phyloP scores from a whole-genome alignment of 108 stramenopile genomes.

The Nitzschia sp. region DNA sequence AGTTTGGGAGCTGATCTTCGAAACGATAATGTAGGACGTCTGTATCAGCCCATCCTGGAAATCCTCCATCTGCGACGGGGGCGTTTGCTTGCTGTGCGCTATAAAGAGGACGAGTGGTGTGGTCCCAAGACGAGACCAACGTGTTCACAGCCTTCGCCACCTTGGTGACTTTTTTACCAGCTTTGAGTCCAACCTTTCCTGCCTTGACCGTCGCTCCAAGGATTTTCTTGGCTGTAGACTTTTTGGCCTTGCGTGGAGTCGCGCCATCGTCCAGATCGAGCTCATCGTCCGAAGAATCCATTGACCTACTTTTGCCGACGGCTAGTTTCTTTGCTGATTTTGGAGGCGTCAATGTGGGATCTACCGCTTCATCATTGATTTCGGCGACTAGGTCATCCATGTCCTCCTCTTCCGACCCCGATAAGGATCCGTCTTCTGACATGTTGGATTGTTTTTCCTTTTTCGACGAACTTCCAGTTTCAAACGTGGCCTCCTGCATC shows the following conservation, averaged over 20 bases:
- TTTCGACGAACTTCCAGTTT: neutral
- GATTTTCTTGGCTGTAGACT: slow-evolving; percentile 10
- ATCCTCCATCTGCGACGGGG: slow-evolving; percentile 11
- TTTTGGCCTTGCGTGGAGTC: neutral
- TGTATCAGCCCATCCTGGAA: slow-evolving; percentile 34
- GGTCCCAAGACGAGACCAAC: slow-evolving; percentile 23
- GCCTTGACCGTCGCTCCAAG: slow-evolving; percentile 20
- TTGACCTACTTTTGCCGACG: neutral
- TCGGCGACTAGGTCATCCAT: neutral
- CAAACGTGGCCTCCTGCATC: slow-evolving; percentile 68
- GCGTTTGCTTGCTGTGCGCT: slow-evolving; percentile 5
- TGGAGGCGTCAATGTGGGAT: neutral
- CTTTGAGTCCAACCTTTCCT: slow-evolving; percentile 15
- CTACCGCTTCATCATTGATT: neutral
- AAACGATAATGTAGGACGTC: slow-evolving; percentile 36
- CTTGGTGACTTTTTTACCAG: neutral
- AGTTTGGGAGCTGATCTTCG: slow-evolving; percentile 41
- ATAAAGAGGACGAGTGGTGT: slow-evolving; percentile 14
- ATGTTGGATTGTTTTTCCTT: neutral
- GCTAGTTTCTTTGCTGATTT: neutral
- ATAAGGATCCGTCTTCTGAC: slow-evolving; percentile 5
- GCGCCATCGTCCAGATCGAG: slow-evolving; percentile 1
- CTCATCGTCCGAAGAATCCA: neutral
- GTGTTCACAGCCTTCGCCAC: slow-evolving; percentile 18
- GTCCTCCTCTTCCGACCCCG: neutral